phyloP scores from a whole-genome alignment of 208 protist genomes.

The Leishmania turanica region DNA sequence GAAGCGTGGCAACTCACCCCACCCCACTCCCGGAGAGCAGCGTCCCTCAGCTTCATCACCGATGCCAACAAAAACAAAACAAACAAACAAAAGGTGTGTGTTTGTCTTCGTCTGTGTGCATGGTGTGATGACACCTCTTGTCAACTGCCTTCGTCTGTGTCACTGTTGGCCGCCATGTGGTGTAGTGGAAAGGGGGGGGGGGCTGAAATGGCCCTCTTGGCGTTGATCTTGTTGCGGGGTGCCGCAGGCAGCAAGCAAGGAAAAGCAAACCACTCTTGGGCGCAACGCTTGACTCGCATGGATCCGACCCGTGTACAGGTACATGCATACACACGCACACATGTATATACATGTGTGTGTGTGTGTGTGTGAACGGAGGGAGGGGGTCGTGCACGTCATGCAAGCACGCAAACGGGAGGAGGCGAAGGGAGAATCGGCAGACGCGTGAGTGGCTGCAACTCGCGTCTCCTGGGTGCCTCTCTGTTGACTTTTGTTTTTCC shows the following conservation, averaged over 20 bases:
- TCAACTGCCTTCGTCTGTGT: not conserved
- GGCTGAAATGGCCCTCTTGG: not conserved
- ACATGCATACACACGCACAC: not conserved
- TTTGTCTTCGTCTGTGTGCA: not conserved
- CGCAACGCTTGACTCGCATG: too few species aligned
- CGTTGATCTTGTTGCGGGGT: not conserved
- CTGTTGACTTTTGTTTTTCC: too few species aligned
- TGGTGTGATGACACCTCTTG: not conserved
- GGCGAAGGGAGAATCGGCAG: not conserved
- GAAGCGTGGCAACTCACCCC: not conserved
- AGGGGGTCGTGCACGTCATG: not conserved
- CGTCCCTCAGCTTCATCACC: not conserved
- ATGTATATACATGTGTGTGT: not conserved
- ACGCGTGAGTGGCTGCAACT: not conserved
- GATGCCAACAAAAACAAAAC: not conserved
- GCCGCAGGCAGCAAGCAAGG: not conserved
- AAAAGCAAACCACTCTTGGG: not conserved
- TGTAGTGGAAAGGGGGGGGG: not conserved
- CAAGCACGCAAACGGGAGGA: not conserved
- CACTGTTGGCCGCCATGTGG: not conserved
- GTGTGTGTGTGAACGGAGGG: not conserved
- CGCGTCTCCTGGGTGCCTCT: not conserved
- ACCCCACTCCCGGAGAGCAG: not conserved
- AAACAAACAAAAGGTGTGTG: not conserved
- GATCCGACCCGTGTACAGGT: not conserved